Percentiles rank a stretch among this genome's conserved stretches.
These are phyloP conservation scores for Psilocybe tampanensis DNA, from an alignment of 768 basidiomycete genomes.

Conservation along the genomic window DNA sequence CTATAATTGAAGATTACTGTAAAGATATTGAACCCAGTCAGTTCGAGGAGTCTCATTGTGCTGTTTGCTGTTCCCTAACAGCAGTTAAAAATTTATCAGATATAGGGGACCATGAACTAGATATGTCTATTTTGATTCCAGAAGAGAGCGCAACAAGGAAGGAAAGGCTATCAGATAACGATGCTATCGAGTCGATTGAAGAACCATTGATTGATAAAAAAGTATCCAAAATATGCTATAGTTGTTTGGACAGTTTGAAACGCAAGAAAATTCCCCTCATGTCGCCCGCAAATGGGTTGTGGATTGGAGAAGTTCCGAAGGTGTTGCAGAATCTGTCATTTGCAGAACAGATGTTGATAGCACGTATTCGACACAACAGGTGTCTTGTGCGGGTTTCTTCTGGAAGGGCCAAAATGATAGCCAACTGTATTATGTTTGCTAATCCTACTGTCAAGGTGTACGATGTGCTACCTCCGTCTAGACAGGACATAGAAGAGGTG, in stretches of 20 bases:
- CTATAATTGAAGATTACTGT: too few relatives aligned
- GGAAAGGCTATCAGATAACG: too few relatives aligned
- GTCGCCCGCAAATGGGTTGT: slow-evolving; percentile 36
- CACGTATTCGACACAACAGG: slow-evolving; percentile 24
- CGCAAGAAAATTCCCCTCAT: slow-evolving; percentile 21
- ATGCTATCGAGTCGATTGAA: too few relatives aligned
- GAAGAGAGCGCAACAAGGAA: too few relatives aligned
- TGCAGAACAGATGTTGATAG: slow-evolving; percentile 27
- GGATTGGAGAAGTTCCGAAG: slow-evolving; percentile 36
- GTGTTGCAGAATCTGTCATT: slow-evolving; percentile 27
- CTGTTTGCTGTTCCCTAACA: too few relatives aligned
- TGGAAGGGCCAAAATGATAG: slow-evolving; percentile 33
- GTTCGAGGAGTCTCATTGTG: too few relatives aligned
- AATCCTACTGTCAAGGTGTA: slow-evolving; percentile 34
- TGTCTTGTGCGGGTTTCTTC: slow-evolving; percentile 31
- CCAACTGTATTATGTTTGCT: slow-evolving; percentile 35
- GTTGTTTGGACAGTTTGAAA: slow-evolving; percentile 8
- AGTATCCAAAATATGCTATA: slow-evolving; percentile 21
- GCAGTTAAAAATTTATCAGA: too few relatives aligned
- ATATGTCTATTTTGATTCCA: too few relatives aligned
- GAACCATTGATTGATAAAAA: too few relatives aligned
- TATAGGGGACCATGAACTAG: too few relatives aligned
- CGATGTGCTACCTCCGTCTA: slow-evolving; percentile 29
- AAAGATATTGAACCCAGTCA: too few relatives aligned
- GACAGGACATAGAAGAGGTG: slow-evolving; percentile 29